Evolutionary conservation across 257 asterid species (phyloP).

Genomic region (Primulina tabacum): DNA sequence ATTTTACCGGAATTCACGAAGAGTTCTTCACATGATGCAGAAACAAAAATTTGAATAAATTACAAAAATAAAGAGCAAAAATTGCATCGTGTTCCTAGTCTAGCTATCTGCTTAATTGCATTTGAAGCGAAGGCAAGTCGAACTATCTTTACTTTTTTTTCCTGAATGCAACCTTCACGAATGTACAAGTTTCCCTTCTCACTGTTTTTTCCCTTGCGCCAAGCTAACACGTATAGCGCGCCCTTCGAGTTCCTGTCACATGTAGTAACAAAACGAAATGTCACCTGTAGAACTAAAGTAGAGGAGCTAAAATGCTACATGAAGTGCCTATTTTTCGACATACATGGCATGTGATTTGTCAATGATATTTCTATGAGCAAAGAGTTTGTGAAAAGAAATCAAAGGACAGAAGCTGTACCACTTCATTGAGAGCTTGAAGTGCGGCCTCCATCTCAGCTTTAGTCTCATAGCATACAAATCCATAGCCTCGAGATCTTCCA

Average conservation of each 20-base stretch:
- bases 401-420: constrained; percentile 40
- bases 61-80: not conserved
- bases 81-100: no score
- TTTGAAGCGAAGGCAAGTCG: not conserved
- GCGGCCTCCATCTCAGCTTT: constrained; percentile 73
- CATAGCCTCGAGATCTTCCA: constrained; percentile 86
- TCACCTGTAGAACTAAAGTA: no score
- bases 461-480: constrained; percentile 67
- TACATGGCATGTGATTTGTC: not conserved
- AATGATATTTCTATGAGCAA: not conserved
- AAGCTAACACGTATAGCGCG: constrained; percentile 68
- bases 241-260: constrained; percentile 74
- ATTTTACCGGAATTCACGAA: no score
- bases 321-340: not conserved
- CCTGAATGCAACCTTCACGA: constrained; percentile 11
- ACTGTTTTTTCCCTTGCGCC: constrained; percentile 70
- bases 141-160: not conserved
- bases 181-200: constrained; percentile 25
- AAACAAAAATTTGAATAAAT: not conserved
- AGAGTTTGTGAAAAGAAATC: not conserved
- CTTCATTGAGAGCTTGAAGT: constrained; percentile 67
- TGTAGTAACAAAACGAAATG: not conserved
- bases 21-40: not conserved
- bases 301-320: no score
- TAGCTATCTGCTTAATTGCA: not conserved